These are phyloP conservation scores for Rhodotorula sp. DNA, from an alignment of 1,284 basidiomycete species.

Conservation along the genomic window DNA sequence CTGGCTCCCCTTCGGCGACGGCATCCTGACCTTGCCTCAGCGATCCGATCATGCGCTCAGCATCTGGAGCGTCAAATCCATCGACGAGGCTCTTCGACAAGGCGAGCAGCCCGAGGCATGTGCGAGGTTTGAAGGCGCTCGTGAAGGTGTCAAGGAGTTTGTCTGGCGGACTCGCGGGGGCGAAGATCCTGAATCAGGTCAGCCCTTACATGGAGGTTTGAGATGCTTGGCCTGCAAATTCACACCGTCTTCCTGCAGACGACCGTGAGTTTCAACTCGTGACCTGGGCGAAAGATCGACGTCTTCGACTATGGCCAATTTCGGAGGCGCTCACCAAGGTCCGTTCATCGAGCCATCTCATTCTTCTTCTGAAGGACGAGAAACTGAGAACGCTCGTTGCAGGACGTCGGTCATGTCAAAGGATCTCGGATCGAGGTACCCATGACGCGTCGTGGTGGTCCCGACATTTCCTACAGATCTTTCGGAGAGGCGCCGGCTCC, in stretches of 20 bases:
- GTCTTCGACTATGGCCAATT: constrained; percentile 87
- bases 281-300: constrained; percentile 95
- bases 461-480: constrained; percentile 36
- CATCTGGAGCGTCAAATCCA: constrained; percentile 64
- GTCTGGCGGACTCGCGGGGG: constrained; percentile 77
- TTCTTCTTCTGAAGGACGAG: not conserved
- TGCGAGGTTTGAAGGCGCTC: constrained; percentile 80
- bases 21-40: constrained; percentile 85
- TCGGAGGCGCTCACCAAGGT: constrained; percentile 68
- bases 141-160: constrained; percentile 95
- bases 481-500: constrained; percentile 33
- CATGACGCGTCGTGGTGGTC: constrained; percentile 51
- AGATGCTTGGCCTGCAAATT: constrained; percentile 2
- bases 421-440: constrained; percentile 56
- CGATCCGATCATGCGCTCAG: constrained; percentile 78
- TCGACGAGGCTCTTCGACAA: constrained; percentile 1
- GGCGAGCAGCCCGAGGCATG: constrained; percentile 59
- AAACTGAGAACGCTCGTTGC: constrained; percentile 25
- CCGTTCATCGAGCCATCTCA: constrained; percentile 13
- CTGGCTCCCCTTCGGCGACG: constrained; percentile 86
- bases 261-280: constrained; percentile 84
- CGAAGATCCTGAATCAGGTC: constrained; percentile 46
- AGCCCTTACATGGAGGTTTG: not conserved
- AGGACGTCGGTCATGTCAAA: constrained; percentile 54
- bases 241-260: constrained; percentile 49